Conservation (phyloP, 1,284 basidiomycete species). For the Trametes hirsuta region DNA sequence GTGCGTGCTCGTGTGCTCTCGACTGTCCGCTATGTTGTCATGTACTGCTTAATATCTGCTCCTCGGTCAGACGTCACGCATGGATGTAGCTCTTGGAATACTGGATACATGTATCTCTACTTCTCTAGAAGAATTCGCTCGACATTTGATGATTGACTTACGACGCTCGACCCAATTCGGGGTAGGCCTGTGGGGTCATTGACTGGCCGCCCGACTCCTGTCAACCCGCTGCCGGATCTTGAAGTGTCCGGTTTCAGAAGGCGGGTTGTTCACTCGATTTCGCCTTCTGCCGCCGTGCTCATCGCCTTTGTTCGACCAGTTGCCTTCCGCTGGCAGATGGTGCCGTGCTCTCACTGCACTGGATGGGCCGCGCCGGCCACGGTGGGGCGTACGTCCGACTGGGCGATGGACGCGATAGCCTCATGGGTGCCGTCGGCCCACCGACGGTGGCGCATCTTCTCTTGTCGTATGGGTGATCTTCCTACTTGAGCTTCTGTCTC, state of each 20-base stretch:
- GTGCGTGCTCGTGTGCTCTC: conserved; percentile 26
- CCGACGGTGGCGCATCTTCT: conserved; percentile 7
- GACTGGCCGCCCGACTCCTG: background rate
- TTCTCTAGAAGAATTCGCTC: conserved; percentile 9
- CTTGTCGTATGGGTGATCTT: conserved; percentile 1
- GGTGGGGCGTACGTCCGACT: background rate
- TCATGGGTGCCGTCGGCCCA: conserved; percentile 3
- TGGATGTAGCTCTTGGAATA: conserved; percentile 28
- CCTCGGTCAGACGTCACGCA: conserved; percentile 14
- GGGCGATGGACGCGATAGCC: conserved; percentile 8
- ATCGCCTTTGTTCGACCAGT: too few species aligned
- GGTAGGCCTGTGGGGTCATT: conserved; percentile 10
- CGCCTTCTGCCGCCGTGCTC: too few species aligned
- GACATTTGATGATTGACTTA: conserved; percentile 9
- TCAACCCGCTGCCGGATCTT: background rate
- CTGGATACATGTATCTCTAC: conserved; percentile 21
- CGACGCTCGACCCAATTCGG: conserved; percentile 5
- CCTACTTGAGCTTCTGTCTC: conserved; percentile 8
- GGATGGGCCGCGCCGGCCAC: background rate
- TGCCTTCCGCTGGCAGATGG: too few species aligned
- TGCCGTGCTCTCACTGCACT: background rate
- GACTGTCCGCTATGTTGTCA: conserved; percentile 24
- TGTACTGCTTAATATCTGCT: conserved; percentile 28
- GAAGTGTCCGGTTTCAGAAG: background rate
- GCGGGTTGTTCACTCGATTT: background rate